A percentile compares a stretch with the other conserved stretches of the same genome.
Conservation (phyloP, 805 yeast species). For the Wickerhamiella brachini region DNA sequence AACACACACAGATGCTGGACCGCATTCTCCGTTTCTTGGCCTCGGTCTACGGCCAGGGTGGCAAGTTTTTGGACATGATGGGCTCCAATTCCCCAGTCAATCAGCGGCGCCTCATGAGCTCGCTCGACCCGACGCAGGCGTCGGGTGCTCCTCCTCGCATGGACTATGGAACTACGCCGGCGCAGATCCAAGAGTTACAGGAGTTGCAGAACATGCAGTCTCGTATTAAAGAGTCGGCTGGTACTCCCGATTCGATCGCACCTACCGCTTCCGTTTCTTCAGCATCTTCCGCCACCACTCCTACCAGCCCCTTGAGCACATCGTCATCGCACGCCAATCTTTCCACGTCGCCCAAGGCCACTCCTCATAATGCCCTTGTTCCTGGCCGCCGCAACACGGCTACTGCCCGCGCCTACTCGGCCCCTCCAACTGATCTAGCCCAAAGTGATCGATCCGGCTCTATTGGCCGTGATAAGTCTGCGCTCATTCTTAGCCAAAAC, state of each 20-base stretch:
- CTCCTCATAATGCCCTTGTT: conserved; percentile 1
- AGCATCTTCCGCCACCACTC: background rate
- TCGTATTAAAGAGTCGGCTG: conserved; percentile 12
- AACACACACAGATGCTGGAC: conserved; percentile 78
- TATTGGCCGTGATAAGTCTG: background rate
- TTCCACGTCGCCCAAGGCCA: background rate
- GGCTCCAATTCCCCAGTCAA: conserved; percentile 18
- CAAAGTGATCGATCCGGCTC: too few relatives aligned
- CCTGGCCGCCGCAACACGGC: conserved; percentile 1
- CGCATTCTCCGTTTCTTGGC: conserved; percentile 80
- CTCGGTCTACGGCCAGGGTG: conserved; percentile 57
- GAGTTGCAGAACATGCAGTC: conserved; percentile 18
- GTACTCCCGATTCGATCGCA: background rate
- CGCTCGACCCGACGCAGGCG: conserved; percentile 7
- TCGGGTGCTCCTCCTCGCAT: background rate
- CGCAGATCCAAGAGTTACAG: conserved; percentile 13
- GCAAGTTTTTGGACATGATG: conserved; percentile 28
- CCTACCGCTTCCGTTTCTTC: background rate
- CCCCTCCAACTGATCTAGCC: background rate
- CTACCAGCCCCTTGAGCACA: background rate
- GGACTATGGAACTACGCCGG: conserved; percentile 1
- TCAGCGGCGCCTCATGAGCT: conserved; percentile 8
- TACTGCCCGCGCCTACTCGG: background rate
- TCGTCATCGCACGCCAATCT: background rate
- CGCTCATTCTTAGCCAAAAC: background rate